Evolutionary conservation across 306 rosid species (phyloP).

Genomic region (Lathyrus oleraceus): DNA sequence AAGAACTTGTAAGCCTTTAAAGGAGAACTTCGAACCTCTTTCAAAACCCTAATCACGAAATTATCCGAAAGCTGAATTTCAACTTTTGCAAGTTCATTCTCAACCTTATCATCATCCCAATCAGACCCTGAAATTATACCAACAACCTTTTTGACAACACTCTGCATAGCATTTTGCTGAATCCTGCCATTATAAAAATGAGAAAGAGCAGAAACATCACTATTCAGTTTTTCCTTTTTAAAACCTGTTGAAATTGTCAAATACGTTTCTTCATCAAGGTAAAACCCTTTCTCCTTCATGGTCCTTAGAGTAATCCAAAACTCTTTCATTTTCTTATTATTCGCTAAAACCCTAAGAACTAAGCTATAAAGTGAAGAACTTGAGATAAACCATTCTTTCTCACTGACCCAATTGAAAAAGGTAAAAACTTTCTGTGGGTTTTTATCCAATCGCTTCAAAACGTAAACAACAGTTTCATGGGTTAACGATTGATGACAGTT

Average conservation of each 20-base stretch:
- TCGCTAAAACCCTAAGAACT: constrained; percentile 56
- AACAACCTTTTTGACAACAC: constrained; percentile 52
- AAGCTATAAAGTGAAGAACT: constrained; percentile 64
- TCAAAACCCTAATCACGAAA: constrained; percentile 62
- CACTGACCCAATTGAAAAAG: constrained; percentile 68
- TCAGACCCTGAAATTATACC: constrained; percentile 51
- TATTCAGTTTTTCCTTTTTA: constrained; percentile 49
- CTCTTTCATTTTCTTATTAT: constrained; percentile 53
- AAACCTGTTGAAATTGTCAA: constrained; percentile 40
- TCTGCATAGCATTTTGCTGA: constrained; percentile 53
- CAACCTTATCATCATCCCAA: constrained; percentile 50
- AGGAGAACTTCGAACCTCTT: constrained; percentile 50
- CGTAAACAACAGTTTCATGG: constrained; percentile 65
- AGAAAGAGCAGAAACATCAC: constrained; percentile 49
- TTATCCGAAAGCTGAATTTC: constrained; percentile 54
- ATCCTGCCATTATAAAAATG: constrained; percentile 65
- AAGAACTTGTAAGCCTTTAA: constrained; percentile 61
- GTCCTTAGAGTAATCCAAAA: constrained; percentile 62
- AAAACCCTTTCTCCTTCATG: constrained; percentile 72
- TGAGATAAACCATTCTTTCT: constrained; percentile 52
- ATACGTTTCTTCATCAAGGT: constrained; percentile 63
- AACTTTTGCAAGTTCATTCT: constrained; percentile 43
- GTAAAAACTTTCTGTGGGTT: constrained; percentile 56
- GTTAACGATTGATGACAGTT: constrained; percentile 44
- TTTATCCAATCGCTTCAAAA: constrained; percentile 64